Percentiles rank a stretch among this genome's conserved stretches.
phyloP scores from a whole-genome alignment of 495 filamentous ascomycete genomes.

The Penicillium subrubescens region DNA sequence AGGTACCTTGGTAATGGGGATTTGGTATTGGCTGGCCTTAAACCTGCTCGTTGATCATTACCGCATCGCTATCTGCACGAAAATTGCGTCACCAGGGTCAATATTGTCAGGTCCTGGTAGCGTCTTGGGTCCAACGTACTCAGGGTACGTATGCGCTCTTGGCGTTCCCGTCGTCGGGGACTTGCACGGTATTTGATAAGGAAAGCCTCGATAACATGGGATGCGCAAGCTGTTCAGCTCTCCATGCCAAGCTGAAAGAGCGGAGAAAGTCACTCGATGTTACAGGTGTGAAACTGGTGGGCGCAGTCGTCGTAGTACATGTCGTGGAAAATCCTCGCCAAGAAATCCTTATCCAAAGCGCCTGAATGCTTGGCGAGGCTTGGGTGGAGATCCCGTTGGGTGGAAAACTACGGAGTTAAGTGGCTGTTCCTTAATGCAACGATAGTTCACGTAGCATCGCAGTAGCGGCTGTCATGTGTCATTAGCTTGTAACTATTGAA shows the following conservation, averaged over 20 bases:
- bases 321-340: not conserved
- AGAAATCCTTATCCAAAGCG: not conserved
- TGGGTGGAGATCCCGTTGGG: not conserved
- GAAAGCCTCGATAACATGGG: not conserved
- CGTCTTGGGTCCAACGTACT: constrained; percentile 7
- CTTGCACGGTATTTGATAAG: not conserved
- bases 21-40: not conserved
- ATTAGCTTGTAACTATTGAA: too few relatives aligned
- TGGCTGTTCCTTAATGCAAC: not conserved
- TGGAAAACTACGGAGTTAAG: not conserved
- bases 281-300: not conserved
- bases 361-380: not conserved
- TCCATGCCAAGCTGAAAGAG: not conserved
- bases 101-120: not conserved
- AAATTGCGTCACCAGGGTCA: not conserved
- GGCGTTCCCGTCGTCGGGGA: not conserved
- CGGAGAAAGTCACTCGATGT: not conserved
- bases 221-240: not conserved
- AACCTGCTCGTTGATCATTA: not conserved
- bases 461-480: not conserved
- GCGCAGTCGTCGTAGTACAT: not conserved
- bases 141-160: constrained; percentile 17
- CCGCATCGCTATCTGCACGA: not conserved
- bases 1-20: not conserved
- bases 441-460: not conserved